Evolutionary conservation across 371 early-diverging fungal species (phyloP), one percentile per base, ranked within the genome.

Genomic region (Dichotomocladium elegans): DNA sequence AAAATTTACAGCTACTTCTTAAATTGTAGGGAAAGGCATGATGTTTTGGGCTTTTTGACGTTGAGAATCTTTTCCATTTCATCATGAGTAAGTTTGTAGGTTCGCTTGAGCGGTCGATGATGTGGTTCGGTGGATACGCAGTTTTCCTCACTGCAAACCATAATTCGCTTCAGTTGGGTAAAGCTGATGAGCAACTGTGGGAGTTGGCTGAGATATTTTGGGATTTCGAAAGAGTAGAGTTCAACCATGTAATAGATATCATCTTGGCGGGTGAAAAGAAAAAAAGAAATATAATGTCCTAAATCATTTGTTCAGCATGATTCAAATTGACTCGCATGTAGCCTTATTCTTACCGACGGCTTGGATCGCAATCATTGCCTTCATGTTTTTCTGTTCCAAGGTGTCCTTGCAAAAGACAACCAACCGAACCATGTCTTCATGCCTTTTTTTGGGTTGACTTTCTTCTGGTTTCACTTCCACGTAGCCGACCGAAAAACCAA

Each of bases 191-290:
- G 53, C 8, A 56, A 19, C 27, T 51, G 61, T 1, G 49, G 33
- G 48, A 61, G 51, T 49, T 61, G 50, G 46, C 37, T 33, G 12
- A 57, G 45, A 57, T 61, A 57, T 25, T 48, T 61, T 9, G 61
- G 53, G n/a, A 49, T 48, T 28, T 61, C 62, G 31, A 61, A 61
- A 15, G 57, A 56, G 50, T 57, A 61, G 35, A 61, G 62, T 37
- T 57, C 57, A 10, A 57, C 46, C 62, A 61, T 53, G 25, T 53
- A 57, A 46, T 62, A 30, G 30, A 57, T 30, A 19, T 15, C 48
- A 44, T 55, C 58, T 14, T 48, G 33, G 19, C 25, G 52, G 51
- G 55, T 51, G 12, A 63, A 63, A 51, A 57, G 2, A 25, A 55
- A 63, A 27, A 58, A 58, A 30, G 44, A 63, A 52, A 62, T 57